Evolutionary conservation across 2,329 filamentous ascomycete genomes (phyloP).

Genomic region (Incumbomyces lentus): DNA sequence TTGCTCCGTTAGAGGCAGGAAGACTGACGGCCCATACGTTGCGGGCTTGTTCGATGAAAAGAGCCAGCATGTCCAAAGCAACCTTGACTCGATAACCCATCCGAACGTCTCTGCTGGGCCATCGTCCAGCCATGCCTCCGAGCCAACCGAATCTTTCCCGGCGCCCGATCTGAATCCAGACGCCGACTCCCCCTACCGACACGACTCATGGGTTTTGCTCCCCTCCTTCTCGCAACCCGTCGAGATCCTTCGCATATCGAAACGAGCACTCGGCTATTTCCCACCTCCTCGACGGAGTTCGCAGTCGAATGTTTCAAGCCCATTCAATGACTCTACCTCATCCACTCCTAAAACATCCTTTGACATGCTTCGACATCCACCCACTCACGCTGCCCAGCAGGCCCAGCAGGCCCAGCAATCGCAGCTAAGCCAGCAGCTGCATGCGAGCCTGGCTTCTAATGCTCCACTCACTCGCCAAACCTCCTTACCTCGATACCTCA

Average conservation of each 20-base stretch:
- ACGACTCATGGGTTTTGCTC: conserved; percentile 80
- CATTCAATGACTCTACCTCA: conserved; percentile 48
- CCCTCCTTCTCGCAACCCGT: conserved; percentile 61
- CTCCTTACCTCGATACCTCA: conserved; percentile 16
- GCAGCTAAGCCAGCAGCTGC: conserved; percentile 9
- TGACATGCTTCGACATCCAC: conserved; percentile 22
- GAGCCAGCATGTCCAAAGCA: neutral
- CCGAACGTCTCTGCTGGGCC: too few species aligned
- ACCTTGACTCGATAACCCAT: neutral
- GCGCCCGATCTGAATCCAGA: neutral
- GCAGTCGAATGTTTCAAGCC: conserved; percentile 35
- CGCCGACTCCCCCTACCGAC: conserved; percentile 61
- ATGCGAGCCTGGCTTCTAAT: conserved; percentile 22
- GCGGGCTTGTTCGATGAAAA: conserved; percentile 4
- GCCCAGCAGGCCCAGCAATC: conserved; percentile 12
- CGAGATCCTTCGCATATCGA: conserved; percentile 75
- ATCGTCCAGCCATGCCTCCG: neutral
- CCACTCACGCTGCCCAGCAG: conserved; percentile 21
- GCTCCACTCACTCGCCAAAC: conserved; percentile 29
- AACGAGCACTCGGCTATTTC: conserved; percentile 78
- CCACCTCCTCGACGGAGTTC: conserved; percentile 85
- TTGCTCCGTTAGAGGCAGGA: conserved; percentile 58
- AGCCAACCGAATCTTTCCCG: neutral
- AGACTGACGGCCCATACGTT: conserved; percentile 18
- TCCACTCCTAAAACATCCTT: conserved; percentile 23